phyloP scores from a whole-genome alignment of 108 stramenopile species.

The Pseudonitzschia delicatissima region DNA sequence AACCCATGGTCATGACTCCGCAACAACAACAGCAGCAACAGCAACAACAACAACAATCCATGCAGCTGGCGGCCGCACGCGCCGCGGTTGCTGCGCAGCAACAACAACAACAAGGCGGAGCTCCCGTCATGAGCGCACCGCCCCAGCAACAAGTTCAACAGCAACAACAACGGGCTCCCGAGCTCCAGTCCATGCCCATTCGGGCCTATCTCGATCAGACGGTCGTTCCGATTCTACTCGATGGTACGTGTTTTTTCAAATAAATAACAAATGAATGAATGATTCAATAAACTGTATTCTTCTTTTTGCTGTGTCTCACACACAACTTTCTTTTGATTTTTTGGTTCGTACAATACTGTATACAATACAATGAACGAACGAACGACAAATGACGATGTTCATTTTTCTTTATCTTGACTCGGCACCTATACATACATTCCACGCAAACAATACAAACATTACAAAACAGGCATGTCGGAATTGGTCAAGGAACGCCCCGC shows the following conservation, averaged over 20 bases:
- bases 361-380: too few species aligned
- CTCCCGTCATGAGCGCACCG: too few species aligned
- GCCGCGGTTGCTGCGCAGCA: conserved; percentile 11
- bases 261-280: neutral
- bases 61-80: conserved; percentile 5
- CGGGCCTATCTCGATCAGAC: conserved; percentile 99
- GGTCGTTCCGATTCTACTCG: conserved; percentile 96
- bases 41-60: conserved; percentile 13
- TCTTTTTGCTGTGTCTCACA: neutral
- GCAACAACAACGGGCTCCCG: conserved; percentile 29
- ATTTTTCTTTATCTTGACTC: too few species aligned
- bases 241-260: conserved; percentile 54
- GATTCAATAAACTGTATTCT: neutral
- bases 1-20: neutral
- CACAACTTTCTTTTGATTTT: neutral
- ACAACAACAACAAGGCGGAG: conserved; percentile 27
- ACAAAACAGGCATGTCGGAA: conserved; percentile 89
- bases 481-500: conserved; percentile 96
- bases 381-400: too few species aligned
- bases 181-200: conserved; percentile 89
- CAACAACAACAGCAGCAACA: conserved; percentile 7
- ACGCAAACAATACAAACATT: too few species aligned
- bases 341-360: too few species aligned
- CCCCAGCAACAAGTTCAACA: conserved; percentile 27
- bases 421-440: too few species aligned